phyloP scores from a whole-genome alignment of 192 early-diverging fungal species.

The Coemansia sp. region DNA sequence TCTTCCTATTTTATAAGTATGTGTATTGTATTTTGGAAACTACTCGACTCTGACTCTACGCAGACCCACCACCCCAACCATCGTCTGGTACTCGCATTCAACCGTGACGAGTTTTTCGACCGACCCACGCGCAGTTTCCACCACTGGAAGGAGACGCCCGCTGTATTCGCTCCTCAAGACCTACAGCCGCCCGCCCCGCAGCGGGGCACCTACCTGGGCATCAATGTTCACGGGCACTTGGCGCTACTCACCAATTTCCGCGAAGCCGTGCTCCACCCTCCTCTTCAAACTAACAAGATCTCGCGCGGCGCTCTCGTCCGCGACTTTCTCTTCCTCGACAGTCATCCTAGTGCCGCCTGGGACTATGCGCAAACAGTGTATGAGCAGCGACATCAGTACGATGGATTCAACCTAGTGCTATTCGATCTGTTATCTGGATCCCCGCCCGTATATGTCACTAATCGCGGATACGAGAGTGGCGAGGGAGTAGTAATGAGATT shows the following conservation, averaged over 20 bases:
- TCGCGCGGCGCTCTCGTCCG: slow-evolving; percentile 50
- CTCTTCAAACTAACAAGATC: too few relatives aligned
- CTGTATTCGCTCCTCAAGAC: slow-evolving; percentile 43
- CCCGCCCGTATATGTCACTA: slow-evolving; percentile 30
- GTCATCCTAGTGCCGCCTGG: neutral
- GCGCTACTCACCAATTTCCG: slow-evolving; percentile 48
- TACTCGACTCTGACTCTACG: neutral
- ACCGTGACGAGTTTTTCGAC: slow-evolving; percentile 46
- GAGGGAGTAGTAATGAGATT: neutral
- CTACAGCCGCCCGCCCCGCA: slow-evolving; percentile 22
- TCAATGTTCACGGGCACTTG: slow-evolving; percentile 19
- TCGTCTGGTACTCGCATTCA: slow-evolving; percentile 35
- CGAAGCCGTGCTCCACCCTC: slow-evolving; percentile 9
- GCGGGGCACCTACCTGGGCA: slow-evolving; percentile 43
- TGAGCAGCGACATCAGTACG: slow-evolving; percentile 29
- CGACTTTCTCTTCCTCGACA: slow-evolving; percentile 20
- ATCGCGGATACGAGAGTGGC: slow-evolving; percentile 13
- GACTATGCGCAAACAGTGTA: slow-evolving; percentile 36
- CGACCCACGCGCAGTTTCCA: slow-evolving; percentile 44
- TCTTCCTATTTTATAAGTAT: too few relatives aligned
- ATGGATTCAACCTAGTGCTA: slow-evolving; percentile 48
- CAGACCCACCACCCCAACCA: slow-evolving; percentile 6
- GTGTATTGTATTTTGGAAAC: slow-evolving; percentile 43
- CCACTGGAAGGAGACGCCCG: slow-evolving; percentile 17
- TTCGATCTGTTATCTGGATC: slow-evolving; percentile 22